Percentiles rank a stretch among this genome's conserved stretches.
Evolutionary conservation across 2,329 filamentous ascomycete genomes (phyloP).

Genomic region (Aplosporella prunicola): DNA sequence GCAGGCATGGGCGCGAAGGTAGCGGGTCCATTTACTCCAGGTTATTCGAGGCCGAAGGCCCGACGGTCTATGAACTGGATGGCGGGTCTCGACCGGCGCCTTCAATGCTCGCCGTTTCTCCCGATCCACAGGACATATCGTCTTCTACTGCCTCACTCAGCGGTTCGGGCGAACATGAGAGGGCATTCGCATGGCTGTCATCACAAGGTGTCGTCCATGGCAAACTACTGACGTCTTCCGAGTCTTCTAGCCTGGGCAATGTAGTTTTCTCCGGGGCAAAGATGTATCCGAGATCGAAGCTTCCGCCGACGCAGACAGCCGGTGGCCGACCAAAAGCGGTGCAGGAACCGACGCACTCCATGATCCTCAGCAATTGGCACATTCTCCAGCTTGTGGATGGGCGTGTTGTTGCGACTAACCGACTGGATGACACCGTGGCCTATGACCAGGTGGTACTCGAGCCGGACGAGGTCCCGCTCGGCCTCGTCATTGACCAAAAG

Average conservation of each 20-base stretch:
- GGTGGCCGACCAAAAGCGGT: slow-evolving; percentile 55
- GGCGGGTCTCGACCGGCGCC: slow-evolving; percentile 49
- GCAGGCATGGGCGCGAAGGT: slow-evolving; percentile 63
- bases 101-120: slow-evolving; percentile 65
- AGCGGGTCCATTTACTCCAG: slow-evolving; percentile 77
- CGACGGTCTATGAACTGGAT: slow-evolving; percentile 63
- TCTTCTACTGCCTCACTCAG: slow-evolving; percentile 44
- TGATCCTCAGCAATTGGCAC: slow-evolving; percentile 89
- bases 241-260: slow-evolving; percentile 56
- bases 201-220: slow-evolving; percentile 82
- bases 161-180: no score
- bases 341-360: slow-evolving; percentile 65
- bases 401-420: slow-evolving; percentile 74
- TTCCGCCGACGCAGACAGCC: slow-evolving; percentile 58
- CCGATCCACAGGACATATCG: slow-evolving; percentile 51
- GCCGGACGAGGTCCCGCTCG: slow-evolving; percentile 67
- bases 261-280: slow-evolving; percentile 72
- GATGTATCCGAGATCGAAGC: slow-evolving; percentile 62
- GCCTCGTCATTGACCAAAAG: slow-evolving; percentile 77
- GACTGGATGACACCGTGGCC: slow-evolving; percentile 73
- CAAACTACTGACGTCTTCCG: slow-evolving; percentile 55
- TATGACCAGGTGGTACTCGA: slow-evolving; percentile 84
- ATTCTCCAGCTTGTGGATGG: slow-evolving; percentile 75
- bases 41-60: slow-evolving; percentile 80
- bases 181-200: slow-evolving; percentile 83